phyloP scores from a whole-genome alignment of 129 eudicot genomes.

The Centella asiatica region DNA sequence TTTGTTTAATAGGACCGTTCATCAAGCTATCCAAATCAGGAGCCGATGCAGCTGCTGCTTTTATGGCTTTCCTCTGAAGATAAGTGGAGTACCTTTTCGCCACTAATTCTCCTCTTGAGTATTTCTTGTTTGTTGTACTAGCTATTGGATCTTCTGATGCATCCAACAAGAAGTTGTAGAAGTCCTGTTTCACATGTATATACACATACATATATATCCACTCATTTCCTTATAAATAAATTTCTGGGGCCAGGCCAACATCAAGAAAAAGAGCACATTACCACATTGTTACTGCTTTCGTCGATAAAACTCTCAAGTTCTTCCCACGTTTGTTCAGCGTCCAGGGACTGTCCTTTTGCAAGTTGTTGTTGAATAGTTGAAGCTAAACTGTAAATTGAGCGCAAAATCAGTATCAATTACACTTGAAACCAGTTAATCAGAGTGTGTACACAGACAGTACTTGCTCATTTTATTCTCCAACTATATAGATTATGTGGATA shows the following conservation, averaged over 20 bases:
- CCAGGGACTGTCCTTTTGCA: constrained; percentile 24
- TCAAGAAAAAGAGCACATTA: background rate
- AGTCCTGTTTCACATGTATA: constrained; percentile 28
- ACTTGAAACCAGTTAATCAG: too few species aligned
- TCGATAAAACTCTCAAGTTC: constrained; percentile 29
- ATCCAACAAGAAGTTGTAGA: constrained; percentile 49
- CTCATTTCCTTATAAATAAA: background rate
- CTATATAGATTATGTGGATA: background rate
- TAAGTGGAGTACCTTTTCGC: constrained; percentile 23
- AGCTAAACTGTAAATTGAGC: constrained; percentile 34
- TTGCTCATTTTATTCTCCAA: too few species aligned
- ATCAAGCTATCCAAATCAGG: constrained; percentile 28
- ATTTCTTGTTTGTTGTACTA: constrained; percentile 7
- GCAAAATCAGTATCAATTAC: background rate
- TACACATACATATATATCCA: too few species aligned
- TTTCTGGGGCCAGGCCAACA: too few species aligned
- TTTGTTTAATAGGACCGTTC: constrained; percentile 43
- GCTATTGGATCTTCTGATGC: constrained; percentile 7
- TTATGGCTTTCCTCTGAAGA: constrained; percentile 11
- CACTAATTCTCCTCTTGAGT: constrained; percentile 5
- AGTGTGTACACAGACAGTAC: too few species aligned
- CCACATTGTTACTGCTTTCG: constrained; percentile 34
- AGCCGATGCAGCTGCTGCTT: background rate
- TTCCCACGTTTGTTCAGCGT: constrained; percentile 36
- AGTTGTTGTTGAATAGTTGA: constrained; percentile 36